phyloP scores from a whole-genome alignment of 2,329 filamentous ascomycete genomes.

The Colletotrichum echinochloae region DNA sequence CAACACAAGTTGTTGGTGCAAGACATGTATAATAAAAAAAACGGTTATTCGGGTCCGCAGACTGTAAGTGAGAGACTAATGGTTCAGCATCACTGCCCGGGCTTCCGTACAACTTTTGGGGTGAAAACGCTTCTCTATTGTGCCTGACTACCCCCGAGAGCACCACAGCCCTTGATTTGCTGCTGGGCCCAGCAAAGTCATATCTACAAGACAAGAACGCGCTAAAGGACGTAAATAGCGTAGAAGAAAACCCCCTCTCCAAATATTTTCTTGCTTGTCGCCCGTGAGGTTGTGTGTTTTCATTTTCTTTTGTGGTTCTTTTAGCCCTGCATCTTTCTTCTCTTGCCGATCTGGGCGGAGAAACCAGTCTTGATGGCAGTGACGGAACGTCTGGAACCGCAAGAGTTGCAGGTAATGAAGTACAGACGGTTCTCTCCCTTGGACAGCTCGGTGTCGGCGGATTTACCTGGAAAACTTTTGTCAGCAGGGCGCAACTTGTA shows the following conservation, averaged over 20 bases:
- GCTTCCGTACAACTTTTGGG: slow-evolving; percentile 24
- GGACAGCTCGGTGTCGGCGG: slow-evolving; percentile 93
- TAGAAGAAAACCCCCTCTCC: slow-evolving; percentile 25
- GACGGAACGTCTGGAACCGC: slow-evolving; percentile 85
- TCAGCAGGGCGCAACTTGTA: not conserved
- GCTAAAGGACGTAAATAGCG: slow-evolving; percentile 40
- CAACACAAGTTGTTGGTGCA: slow-evolving; percentile 3
- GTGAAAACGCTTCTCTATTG: slow-evolving; percentile 38
- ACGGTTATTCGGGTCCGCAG: not conserved
- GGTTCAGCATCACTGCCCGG: slow-evolving; percentile 23
- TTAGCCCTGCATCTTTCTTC: slow-evolving; percentile 93
- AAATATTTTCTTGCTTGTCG: slow-evolving; percentile 24
- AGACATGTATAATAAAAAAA: not conserved
- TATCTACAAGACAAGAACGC: slow-evolving; percentile 37
- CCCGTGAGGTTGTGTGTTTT: not conserved
- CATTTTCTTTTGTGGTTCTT: slow-evolving; percentile 4
- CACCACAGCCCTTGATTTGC: slow-evolving; percentile 26
- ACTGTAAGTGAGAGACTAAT: not conserved
- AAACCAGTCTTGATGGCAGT: slow-evolving; percentile 99
- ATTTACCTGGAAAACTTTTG: slow-evolving; percentile 62
- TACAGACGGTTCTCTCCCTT: slow-evolving; percentile 99
- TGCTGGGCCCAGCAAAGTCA: slow-evolving; percentile 29
- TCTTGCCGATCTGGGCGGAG: slow-evolving; percentile 98
- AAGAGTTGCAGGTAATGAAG: slow-evolving; percentile 81
- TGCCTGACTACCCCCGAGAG: slow-evolving; percentile 24